Evolutionary conservation across 75 land plant genomes (phyloP).

Genomic region (Picea glauca): DNA sequence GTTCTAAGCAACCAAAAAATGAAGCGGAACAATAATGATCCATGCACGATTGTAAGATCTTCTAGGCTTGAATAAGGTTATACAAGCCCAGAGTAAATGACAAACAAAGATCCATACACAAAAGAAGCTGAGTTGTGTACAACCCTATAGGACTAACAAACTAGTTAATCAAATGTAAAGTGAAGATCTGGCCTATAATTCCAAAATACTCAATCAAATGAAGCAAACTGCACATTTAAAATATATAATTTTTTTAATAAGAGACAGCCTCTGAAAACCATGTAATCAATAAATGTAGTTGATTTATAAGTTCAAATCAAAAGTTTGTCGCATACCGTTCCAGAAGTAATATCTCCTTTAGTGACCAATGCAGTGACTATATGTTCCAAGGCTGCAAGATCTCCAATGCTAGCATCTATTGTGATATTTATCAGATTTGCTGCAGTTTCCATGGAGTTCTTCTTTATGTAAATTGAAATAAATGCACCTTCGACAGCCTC

Average conservation of each 20-base stretch:
- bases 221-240: background rate
- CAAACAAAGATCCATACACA: background rate
- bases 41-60: background rate
- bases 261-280: background rate
- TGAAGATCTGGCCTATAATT: background rate
- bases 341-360: slow-evolving; percentile 74
- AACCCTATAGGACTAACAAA: background rate
- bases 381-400: slow-evolving; percentile 83
- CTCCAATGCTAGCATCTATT: slow-evolving; percentile 84
- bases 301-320: too few relatives aligned
- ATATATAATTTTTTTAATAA: background rate
- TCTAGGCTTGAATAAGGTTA: background rate
- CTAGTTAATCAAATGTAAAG: background rate
- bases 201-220: background rate
- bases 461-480: slow-evolving; percentile 75
- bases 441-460: slow-evolving; percentile 76
- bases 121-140: background rate
- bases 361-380: slow-evolving; percentile 61
- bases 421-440: slow-evolving; percentile 72
- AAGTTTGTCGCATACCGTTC: slow-evolving; percentile 45
- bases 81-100: background rate
- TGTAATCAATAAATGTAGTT: background rate
- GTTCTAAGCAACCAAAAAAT: background rate
- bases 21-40: background rate
- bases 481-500: slow-evolving; percentile 98